phyloP scores from a whole-genome alignment of 768 basidiomycete species.

The Arthromyces matolae region DNA sequence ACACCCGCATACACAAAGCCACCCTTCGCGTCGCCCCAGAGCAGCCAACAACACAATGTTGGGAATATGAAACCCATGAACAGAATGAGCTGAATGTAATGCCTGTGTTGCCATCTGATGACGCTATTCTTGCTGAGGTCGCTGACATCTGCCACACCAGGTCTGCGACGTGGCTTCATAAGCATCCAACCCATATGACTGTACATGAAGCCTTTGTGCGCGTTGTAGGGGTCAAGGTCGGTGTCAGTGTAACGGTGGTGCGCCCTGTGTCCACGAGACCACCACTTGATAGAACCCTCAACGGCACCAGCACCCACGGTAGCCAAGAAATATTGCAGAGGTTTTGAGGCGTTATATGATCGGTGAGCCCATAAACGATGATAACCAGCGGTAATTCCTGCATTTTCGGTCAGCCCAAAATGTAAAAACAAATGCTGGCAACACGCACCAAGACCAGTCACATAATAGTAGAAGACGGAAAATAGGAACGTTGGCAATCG shows the following conservation, averaged over 20 bases:
- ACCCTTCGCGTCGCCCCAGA: constrained; percentile 84
- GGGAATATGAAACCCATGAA: constrained; percentile 71
- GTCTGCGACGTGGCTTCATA: constrained; percentile 83
- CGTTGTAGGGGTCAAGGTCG: constrained; percentile 93
- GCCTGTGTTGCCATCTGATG: constrained; percentile 83
- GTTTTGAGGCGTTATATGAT: constrained; percentile 85
- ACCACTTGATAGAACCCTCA: constrained; percentile 98
- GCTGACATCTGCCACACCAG: constrained; percentile 86
- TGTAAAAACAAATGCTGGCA: background rate
- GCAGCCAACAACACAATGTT: constrained; percentile 69
- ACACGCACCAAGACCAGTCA: constrained; percentile 66
- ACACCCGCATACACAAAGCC: constrained; percentile 86
- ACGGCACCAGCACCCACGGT: constrained; percentile 88
- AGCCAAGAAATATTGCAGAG: constrained; percentile 83
- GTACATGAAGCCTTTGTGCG: constrained; percentile 83
- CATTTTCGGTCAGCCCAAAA: background rate
- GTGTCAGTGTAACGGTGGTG: constrained; percentile 98
- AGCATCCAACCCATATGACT: constrained; percentile 94
- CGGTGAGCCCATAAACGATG: constrained; percentile 98
- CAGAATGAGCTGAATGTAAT: constrained; percentile 70
- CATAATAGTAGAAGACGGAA: constrained; percentile 36
- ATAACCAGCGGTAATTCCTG: constrained; percentile 90
- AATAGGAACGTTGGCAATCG: constrained; percentile 70
- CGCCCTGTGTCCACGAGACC: constrained; percentile 96
- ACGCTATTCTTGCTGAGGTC: constrained; percentile 79